A percentile compares a stretch with the other conserved stretches of the same genome.
Conservation (phyloP, 345 rosid species). For the Eucalyptus camaldulensis region DNA sequence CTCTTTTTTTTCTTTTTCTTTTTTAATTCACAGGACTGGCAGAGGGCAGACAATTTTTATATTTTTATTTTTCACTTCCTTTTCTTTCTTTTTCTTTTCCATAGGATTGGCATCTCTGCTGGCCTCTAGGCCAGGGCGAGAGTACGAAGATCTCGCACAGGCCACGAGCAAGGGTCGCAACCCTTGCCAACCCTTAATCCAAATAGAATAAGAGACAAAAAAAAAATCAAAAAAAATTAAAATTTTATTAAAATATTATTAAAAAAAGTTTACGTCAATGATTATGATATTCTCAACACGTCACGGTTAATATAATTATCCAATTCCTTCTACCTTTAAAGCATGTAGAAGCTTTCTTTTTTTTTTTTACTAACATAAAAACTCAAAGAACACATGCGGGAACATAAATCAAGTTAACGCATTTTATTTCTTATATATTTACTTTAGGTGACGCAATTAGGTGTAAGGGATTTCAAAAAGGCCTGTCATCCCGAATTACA, state of each 20-base stretch:
- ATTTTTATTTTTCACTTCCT: too few species aligned
- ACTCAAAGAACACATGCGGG: accelerated
- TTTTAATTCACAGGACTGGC: neutral
- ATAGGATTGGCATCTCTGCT: neutral
- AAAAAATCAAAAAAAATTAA: accelerated
- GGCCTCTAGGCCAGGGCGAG: accelerated
- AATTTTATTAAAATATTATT: too few species aligned
- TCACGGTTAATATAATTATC: too few species aligned
- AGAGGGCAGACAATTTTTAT: neutral
- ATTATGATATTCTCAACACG: too few species aligned
- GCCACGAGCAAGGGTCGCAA: accelerated
- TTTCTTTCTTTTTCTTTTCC: neutral
- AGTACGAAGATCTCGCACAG: accelerated
- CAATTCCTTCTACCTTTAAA: too few species aligned
- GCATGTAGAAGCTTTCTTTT: accelerated
- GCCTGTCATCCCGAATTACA: too few species aligned
- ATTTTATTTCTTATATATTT: too few species aligned
- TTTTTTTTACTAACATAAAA: too few species aligned
- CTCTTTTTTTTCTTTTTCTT: neutral
- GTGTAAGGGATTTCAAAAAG: too few species aligned
- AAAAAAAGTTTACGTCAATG: accelerated
- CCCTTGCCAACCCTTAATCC: neutral
- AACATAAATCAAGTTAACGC: too few species aligned
- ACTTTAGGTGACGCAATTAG: too few species aligned
- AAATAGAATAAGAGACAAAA: neutral